phyloP scores from a whole-genome alignment of 148 eudicot genomes.

The Simmondsia chinensis region DNA sequence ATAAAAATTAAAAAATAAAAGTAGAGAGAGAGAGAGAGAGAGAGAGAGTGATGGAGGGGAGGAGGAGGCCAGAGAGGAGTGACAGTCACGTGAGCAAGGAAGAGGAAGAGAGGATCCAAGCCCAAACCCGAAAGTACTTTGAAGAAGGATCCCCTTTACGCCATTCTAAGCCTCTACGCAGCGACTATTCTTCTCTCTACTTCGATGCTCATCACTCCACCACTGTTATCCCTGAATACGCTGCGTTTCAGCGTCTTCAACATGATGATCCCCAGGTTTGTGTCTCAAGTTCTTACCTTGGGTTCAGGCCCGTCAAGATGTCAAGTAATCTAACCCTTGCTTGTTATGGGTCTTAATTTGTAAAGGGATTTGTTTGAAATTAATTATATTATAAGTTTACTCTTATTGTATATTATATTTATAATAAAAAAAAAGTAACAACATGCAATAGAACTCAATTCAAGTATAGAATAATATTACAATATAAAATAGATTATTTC shows the following conservation, averaged over 20 bases:
- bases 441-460: no score
- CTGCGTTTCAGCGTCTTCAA: constrained; percentile 54
- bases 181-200: constrained; percentile 51
- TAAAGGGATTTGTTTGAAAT: no score
- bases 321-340: no score
- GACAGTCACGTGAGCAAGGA: constrained; percentile 55
- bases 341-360: no score
- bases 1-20: background rate
- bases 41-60: constrained; percentile 30
- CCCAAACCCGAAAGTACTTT: constrained; percentile 51
- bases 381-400: no score
- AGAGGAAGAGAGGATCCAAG: constrained; percentile 52
- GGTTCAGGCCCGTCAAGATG: no score
- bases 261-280: constrained; percentile 29
- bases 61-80: constrained; percentile 61
- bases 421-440: no score
- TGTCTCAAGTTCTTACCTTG: no score
- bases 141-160: constrained; percentile 67
- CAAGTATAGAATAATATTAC: no score
- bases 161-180: constrained; percentile 81
- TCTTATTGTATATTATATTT: no score
- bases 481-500: no score
- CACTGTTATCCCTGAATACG: constrained; percentile 47
- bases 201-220: constrained; percentile 23
- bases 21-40: background rate